A percentile compares a stretch with the other conserved stretches of the same genome.
Evolutionary conservation across 2,329 filamentous ascomycete genomes (phyloP).

Genomic region (Colletotrichum agaves): DNA sequence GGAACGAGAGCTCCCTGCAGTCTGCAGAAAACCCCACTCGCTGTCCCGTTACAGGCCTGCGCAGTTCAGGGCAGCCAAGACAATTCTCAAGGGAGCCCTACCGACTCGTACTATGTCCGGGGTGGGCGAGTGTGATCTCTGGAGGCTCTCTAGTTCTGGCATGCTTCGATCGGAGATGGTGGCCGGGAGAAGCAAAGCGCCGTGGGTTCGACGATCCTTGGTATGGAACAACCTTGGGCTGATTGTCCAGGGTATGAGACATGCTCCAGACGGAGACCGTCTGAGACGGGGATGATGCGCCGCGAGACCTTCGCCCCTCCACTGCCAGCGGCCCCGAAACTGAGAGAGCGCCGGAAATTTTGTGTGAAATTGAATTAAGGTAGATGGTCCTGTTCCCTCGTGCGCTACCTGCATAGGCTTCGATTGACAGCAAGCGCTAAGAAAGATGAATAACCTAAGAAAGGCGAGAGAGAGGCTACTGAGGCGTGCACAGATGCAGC

Average conservation of each 20-base stretch:
- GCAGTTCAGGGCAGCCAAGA: slow-evolving; percentile 35
- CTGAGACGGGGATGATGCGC: slow-evolving; percentile 38
- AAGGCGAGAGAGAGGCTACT: too few species aligned
- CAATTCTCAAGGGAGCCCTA: slow-evolving; percentile 5
- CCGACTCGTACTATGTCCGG: neutral
- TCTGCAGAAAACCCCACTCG: neutral
- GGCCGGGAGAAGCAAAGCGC: slow-evolving; percentile 28
- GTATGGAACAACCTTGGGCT: slow-evolving; percentile 20
- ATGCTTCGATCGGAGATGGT: slow-evolving; percentile 31
- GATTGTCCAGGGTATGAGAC: slow-evolving; percentile 42
- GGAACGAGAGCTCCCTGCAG: neutral
- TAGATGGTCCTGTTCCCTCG: neutral
- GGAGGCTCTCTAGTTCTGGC: slow-evolving; percentile 9
- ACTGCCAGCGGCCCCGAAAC: slow-evolving; percentile 33
- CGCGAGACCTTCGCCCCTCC: slow-evolving; percentile 6
- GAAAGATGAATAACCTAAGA: neutral
- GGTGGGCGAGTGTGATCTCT: neutral
- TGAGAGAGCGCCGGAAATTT: slow-evolving; percentile 14
- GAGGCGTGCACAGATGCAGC: slow-evolving; percentile 8
- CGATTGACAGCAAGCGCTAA: slow-evolving; percentile 13
- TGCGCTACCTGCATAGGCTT: neutral
- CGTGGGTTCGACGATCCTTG: slow-evolving; percentile 16
- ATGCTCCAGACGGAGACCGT: slow-evolving; percentile 44
- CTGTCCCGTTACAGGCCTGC: neutral
- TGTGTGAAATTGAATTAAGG: too few species aligned